Conservation (phyloP, 2,329 filamentous ascomycete genomes). For the Colletotrichum cuscutae region DNA sequence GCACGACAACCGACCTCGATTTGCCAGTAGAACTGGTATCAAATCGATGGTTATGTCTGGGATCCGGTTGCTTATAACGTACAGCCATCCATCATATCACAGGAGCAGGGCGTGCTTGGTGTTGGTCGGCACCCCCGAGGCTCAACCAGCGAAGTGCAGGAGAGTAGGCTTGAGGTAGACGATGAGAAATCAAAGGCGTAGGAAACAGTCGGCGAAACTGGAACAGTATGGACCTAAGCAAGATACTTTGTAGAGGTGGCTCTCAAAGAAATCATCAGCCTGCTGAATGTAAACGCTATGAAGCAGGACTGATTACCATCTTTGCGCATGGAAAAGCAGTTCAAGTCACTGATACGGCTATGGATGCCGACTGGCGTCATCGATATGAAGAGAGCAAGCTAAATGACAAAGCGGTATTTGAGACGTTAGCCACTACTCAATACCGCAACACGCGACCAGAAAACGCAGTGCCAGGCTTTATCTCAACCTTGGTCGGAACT, state of each 20-base stretch:
- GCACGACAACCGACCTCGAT: background rate
- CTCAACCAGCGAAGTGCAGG: background rate
- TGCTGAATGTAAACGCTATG: background rate
- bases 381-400: background rate
- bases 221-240: background rate
- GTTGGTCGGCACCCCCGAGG: background rate
- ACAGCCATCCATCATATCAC: background rate
- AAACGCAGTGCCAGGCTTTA: background rate
- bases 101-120: background rate
- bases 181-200: background rate
- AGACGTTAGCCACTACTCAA: background rate
- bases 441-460: background rate
- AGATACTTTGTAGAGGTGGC: background rate
- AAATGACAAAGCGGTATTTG: background rate
- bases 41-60: background rate
- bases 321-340: background rate
- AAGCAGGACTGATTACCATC: background rate
- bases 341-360: background rate
- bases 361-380: background rate
- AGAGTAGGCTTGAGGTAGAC: background rate
- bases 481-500: background rate
- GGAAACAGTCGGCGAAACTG: background rate
- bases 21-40: background rate
- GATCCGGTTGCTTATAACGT: background rate
- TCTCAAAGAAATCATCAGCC: background rate